phyloP scores from a whole-genome alignment of 345 rosid genomes.

The Conringia planisiliqua region DNA sequence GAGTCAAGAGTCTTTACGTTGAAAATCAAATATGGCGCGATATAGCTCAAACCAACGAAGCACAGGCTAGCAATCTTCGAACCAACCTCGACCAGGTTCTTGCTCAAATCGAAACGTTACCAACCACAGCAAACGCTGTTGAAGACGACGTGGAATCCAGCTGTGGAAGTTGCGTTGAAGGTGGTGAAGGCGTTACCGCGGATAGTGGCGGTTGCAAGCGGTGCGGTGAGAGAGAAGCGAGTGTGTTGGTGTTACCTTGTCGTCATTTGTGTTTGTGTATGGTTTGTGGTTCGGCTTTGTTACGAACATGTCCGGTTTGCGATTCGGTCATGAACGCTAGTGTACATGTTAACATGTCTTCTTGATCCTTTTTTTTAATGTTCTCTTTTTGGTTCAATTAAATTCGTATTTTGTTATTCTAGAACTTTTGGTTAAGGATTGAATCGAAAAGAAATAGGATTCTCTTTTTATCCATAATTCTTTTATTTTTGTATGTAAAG shows the following conservation, averaged over 20 bases:
- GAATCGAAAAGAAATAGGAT: not conserved
- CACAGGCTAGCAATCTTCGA: conserved; percentile 57
- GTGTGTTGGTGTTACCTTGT: conserved; percentile 81
- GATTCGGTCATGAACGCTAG: conserved; percentile 48
- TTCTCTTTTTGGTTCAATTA: not conserved
- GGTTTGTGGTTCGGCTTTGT: conserved; percentile 54
- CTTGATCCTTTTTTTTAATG: not conserved
- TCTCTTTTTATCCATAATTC: not conserved
- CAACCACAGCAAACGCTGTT: conserved; percentile 2
- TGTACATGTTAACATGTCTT: conserved; percentile 64
- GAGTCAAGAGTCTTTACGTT: conserved; percentile 42
- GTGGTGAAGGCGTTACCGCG: conserved; percentile 6
- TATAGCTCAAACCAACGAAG: conserved; percentile 65
- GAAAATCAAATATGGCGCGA: conserved; percentile 73
- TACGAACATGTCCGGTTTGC: conserved; percentile 50
- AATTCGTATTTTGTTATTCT: not conserved
- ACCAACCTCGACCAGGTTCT: conserved; percentile 56
- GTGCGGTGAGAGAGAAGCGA: conserved; percentile 66
- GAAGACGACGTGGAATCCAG: conserved; percentile 57
- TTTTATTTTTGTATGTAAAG: not conserved
- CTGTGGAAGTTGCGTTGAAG: conserved; percentile 58
- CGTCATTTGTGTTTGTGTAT: conserved; percentile 82
- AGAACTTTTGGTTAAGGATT: not conserved
- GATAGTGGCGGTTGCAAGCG: conserved; percentile 39
- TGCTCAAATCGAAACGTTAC: conserved; percentile 50